Evolutionary conservation across 2,329 filamentous ascomycete species (phyloP).

Genomic region (Setomelanomma holmii): DNA sequence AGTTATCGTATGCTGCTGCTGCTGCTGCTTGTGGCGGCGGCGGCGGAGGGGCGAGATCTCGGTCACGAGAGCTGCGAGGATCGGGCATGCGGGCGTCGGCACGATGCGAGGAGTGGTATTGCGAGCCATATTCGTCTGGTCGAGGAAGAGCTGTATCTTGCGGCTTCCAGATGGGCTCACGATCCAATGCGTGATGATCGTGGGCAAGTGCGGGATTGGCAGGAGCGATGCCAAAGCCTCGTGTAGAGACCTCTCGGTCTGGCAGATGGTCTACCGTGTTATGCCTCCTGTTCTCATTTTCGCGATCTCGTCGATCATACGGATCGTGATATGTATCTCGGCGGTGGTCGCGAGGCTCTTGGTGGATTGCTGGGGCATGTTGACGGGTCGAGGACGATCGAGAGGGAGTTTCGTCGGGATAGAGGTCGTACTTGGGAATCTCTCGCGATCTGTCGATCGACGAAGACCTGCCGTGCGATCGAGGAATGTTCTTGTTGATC

Average conservation of each 20-base stretch:
- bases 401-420: conserved; percentile 44
- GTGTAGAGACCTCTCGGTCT: conserved; percentile 53
- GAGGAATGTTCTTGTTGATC: conserved; percentile 55
- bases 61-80: conserved; percentile 29
- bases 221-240: conserved; percentile 57
- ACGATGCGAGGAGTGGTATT: conserved; percentile 35
- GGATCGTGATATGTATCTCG: conserved; percentile 52
- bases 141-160: conserved; percentile 17
- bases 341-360: conserved; percentile 53
- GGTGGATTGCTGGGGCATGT: conserved; percentile 55
- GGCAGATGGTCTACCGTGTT: conserved; percentile 39
- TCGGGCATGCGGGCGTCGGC: conserved; percentile 42
- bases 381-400: conserved; percentile 51
- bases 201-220: conserved; percentile 23
- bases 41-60: conserved; percentile 23
- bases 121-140: conserved; percentile 26
- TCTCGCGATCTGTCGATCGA: conserved; percentile 46
- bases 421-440: conserved; percentile 43
- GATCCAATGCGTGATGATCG: conserved; percentile 51
- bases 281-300: conserved; percentile 49
- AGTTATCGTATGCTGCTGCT: conserved; percentile 19
- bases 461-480: conserved; percentile 33
- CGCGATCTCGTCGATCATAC: conserved; percentile 53
- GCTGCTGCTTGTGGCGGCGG: too few relatives aligned
- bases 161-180: conserved; percentile 37